Evolutionary conservation across 1,284 basidiomycete genomes (phyloP).

Genomic region (Crucibulum cyathiforme): DNA sequence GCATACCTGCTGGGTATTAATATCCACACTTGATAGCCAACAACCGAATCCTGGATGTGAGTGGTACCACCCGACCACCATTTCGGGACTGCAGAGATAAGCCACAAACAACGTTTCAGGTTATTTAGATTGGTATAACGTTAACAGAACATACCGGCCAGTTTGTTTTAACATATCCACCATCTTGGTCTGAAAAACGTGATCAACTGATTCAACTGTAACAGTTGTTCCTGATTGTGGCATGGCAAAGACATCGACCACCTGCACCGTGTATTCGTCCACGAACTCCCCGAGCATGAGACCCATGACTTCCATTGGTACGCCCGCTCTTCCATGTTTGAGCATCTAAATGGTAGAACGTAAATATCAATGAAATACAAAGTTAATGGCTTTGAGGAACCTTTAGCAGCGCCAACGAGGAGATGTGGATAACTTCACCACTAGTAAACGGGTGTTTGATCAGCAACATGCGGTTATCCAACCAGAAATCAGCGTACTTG

Average conservation of each 20-base stretch:
- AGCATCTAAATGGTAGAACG: slow-evolving; percentile 76
- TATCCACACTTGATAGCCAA: slow-evolving; percentile 98
- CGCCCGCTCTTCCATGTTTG: slow-evolving; percentile 98
- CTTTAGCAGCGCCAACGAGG: slow-evolving; percentile 91
- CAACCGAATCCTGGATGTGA: slow-evolving; percentile 99
- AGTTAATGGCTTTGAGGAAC: slow-evolving; percentile 42
- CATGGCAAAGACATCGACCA: slow-evolving; percentile 99
- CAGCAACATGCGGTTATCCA: slow-evolving; percentile 4
- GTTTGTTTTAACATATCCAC: slow-evolving; percentile 99
- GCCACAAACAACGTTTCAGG: slow-evolving; percentile 1
- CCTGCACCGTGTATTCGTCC: slow-evolving; percentile 97
- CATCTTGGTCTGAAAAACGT: slow-evolving; percentile 99
- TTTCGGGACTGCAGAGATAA: slow-evolving; percentile 77
- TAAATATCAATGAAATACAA: not conserved
- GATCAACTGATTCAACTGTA: slow-evolving; percentile 98
- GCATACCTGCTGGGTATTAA: slow-evolving; percentile 96
- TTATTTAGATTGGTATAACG: slow-evolving; percentile 6
- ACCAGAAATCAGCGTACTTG: slow-evolving; percentile 56
- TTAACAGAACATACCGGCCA: slow-evolving; percentile 71
- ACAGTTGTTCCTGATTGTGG: slow-evolving; percentile 99
- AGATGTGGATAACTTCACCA: slow-evolving; percentile 97
- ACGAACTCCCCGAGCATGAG: slow-evolving; percentile 99
- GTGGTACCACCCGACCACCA: slow-evolving; percentile 99
- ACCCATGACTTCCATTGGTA: slow-evolving; percentile 99
- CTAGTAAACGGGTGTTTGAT: slow-evolving; percentile 46